Base-by-base conservation (phyloP, 306 rosid species). In the Sicyos baderoa region DNA sequence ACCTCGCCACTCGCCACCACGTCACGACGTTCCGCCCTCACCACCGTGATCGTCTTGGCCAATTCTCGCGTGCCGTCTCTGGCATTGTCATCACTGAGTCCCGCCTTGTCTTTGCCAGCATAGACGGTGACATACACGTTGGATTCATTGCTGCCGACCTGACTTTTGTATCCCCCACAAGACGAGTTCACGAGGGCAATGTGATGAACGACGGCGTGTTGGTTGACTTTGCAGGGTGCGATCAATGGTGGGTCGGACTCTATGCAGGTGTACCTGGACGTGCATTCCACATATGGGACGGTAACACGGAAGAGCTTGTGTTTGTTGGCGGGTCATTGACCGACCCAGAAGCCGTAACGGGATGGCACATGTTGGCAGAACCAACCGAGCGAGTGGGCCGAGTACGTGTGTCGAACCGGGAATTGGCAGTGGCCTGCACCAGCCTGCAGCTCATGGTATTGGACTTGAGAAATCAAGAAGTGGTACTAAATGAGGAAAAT, bases 331-430 rank as follows among this genome's bases (percentile, higher is more conserved):
- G 97, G 1, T 2, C 83, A 0, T 45, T 94, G 75, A 90, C 99
- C 0, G 95, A 94, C 42, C 89, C 86, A 7, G 95, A 85, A 2
- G 40, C 99, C 0, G 78, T 90, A 2, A 56, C 18, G 64, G 99
- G 97, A 0, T 94, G 99, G 99, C 89, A 85, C 77, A 85, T 90
- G 96, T 40, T 94, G 37, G 72, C 83, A 0, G 96, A 88, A 35
- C 9, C 79, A 2, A 78, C 54, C 1, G 87, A 77, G 48, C 77
- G 82, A 1, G 84, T 90, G 9, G 97, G 96, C 0, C 85, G 99
- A 3, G 27, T 94, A 15, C 79, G 97, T 5, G 85, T 90, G 0
- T 81, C 85, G 7, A 77, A 70, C 15, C 59, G 9, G 0, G 90
- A 80, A 4, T 32, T 76, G 2, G 96, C 86, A 0, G 90, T 90